phyloP scores from a whole-genome alignment of 805 yeast genomes.

The Lipomyces sp. region DNA sequence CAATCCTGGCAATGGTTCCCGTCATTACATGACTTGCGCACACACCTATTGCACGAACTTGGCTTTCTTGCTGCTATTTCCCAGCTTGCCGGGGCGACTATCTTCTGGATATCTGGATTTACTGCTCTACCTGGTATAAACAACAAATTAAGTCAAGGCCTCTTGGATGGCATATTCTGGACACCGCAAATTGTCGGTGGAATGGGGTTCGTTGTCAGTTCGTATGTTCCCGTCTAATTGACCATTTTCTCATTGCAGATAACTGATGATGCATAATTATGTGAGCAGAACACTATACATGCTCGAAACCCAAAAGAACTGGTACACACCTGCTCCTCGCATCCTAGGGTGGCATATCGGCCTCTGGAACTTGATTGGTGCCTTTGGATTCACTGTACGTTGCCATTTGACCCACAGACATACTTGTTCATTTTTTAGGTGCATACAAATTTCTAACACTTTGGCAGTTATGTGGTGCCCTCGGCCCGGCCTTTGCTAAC shows the following conservation, averaged over 20 bases:
- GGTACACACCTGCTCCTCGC: neutral
- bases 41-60: neutral
- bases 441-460: neutral
- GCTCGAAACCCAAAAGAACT: neutral
- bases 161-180: neutral
- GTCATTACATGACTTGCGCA: neutral
- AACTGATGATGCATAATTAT: neutral
- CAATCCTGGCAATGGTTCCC: constrained; percentile 1
- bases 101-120: neutral
- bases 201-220: neutral
- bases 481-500: neutral
- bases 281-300: neutral
- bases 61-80: neutral
- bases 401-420: neutral
- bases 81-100: neutral
- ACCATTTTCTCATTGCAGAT: neutral
- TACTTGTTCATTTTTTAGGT: neutral
- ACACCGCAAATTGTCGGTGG: neutral
- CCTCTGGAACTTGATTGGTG: neutral
- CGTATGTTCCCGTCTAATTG: neutral
- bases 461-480: neutral
- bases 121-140: neutral
- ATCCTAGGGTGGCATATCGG: neutral
- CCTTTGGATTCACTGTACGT: neutral
- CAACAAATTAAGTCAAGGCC: neutral